phyloP scores from a whole-genome alignment of 768 basidiomycete species.

The Tricholoma terreum region DNA sequence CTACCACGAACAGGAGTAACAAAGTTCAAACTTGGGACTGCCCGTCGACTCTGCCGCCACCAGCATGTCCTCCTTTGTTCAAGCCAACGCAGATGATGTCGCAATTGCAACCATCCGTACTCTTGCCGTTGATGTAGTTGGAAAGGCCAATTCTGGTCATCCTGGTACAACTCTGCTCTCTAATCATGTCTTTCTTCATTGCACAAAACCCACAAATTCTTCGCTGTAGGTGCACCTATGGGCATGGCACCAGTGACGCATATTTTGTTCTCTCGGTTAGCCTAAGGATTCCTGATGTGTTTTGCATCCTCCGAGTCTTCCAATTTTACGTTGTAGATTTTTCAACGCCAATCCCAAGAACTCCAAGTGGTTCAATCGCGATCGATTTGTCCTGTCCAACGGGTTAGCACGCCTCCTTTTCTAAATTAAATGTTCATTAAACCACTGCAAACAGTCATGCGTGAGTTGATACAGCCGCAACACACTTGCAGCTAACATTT shows the following conservation, averaged over 20 bases:
- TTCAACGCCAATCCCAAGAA: slow-evolving; percentile 85
- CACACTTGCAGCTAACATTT: neutral
- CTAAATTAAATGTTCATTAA: slow-evolving; percentile 2
- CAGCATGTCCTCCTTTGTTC: slow-evolving; percentile 42
- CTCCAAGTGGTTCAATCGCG: slow-evolving; percentile 94
- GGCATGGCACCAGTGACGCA: slow-evolving; percentile 87
- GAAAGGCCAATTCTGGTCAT: slow-evolving; percentile 91
- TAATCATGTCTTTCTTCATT: slow-evolving; percentile 6
- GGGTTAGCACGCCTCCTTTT: slow-evolving; percentile 52
- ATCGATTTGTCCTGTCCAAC: slow-evolving; percentile 95
- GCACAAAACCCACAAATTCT: neutral
- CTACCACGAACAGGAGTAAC: no score
- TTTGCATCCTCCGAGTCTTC: slow-evolving; percentile 1
- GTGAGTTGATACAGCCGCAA: slow-evolving; percentile 40
- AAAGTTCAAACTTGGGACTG: no score
- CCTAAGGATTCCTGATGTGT: neutral
- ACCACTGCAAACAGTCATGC: slow-evolving; percentile 53
- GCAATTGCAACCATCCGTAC: slow-evolving; percentile 73
- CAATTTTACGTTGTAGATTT: slow-evolving; percentile 52
- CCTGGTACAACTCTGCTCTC: slow-evolving; percentile 51
- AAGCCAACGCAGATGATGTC: slow-evolving; percentile 47
- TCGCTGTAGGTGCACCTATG: slow-evolving; percentile 79
- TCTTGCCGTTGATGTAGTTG: slow-evolving; percentile 73
- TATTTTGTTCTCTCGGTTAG: slow-evolving; percentile 72
- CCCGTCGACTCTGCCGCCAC: slow-evolving; percentile 12